Evolutionary conservation across 169 alveolate species (phyloP).

Genomic region (Plasmodium gonderi): DNA sequence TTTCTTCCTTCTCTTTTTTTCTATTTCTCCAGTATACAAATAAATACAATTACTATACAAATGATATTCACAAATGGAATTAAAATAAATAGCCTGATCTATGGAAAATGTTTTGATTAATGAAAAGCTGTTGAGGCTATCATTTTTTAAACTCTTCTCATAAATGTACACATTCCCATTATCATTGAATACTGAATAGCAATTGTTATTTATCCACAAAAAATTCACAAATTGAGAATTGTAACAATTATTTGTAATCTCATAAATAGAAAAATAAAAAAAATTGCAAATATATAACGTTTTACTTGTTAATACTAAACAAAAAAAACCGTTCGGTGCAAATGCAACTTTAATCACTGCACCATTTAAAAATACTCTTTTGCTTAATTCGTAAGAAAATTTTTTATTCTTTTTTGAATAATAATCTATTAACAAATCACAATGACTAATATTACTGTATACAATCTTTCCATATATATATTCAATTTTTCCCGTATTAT

Average conservation of each 20-base stretch:
- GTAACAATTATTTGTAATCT: conserved; percentile 26
- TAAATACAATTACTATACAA: conserved; percentile 66
- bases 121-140: conserved; percentile 39
- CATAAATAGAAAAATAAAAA: conserved; percentile 63
- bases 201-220: conserved; percentile 61
- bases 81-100: conserved; percentile 33
- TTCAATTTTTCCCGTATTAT: conserved; percentile 63
- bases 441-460: conserved; percentile 68
- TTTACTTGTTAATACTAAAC: conserved; percentile 67
- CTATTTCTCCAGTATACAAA: conserved; percentile 62
- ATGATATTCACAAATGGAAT: conserved; percentile 68
- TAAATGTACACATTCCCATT: conserved; percentile 58
- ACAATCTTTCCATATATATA: conserved; percentile 66
- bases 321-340: conserved; percentile 72
- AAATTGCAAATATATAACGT: conserved; percentile 62
- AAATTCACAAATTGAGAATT: conserved; percentile 62
- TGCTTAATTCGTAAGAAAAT: conserved; percentile 66
- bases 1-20: conserved; percentile 20
- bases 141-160: conserved; percentile 47
- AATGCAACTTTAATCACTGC: conserved; percentile 50
- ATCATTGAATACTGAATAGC: conserved; percentile 28
- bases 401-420: conserved; percentile 65
- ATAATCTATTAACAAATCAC: conserved; percentile 74
- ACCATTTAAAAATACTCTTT: conserved; percentile 57
- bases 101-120: conserved; percentile 33